Evolutionary conservation across 2,329 filamentous ascomycete genomes (phyloP), one percentile per base, ranked within the genome.

Genomic region (Aaosphaeria arxii): DNA sequence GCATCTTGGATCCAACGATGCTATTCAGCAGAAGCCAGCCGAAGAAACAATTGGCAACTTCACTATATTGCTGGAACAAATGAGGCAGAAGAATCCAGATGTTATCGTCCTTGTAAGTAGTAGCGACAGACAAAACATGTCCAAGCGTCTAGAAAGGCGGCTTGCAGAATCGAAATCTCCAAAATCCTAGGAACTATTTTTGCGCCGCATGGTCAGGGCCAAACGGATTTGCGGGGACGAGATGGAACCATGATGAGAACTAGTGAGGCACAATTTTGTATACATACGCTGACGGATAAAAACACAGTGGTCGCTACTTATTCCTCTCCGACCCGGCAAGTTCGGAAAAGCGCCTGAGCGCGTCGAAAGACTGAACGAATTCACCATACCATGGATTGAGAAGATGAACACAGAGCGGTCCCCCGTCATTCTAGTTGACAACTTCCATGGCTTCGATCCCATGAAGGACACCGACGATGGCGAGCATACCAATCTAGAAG

Each of bases 1-100:
- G 72, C 71, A 76, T 51, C 60, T 77, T 2, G 73, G 71, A 4
- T 73, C 72, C 9, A 74, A 75, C 62, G 74, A 76, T 50, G 63
- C 74, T 2, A 69, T 71, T 58, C 62, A 63, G 44, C 62, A 67
- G 43, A 61, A 61, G 24, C 49, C 67, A 1, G 49, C 49, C 0
- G 50, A 52, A 11, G 63, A 68, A 7, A 71, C 73, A 13, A 49
- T 73, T 24, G 55, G 52, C 4, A 69, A 73, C 1, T 75, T 70
- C 50, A 59, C 63, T 7, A 68, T 57, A 5, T 51, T 77, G 24
- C 58, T 76, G 1, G 61, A 59, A 2, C 67, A 75, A 50, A 77
- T 77, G 73, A 57, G 74, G 13, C 63, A 56, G 2, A 69, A 59
- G 32, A 77, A 76, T 45, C 47, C 62, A 4, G 63, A 56, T 2